Base-by-base conservation (phyloP, 2,329 filamentous ascomycete genomes). In the Pseudogymnoascus sp. region DNA sequence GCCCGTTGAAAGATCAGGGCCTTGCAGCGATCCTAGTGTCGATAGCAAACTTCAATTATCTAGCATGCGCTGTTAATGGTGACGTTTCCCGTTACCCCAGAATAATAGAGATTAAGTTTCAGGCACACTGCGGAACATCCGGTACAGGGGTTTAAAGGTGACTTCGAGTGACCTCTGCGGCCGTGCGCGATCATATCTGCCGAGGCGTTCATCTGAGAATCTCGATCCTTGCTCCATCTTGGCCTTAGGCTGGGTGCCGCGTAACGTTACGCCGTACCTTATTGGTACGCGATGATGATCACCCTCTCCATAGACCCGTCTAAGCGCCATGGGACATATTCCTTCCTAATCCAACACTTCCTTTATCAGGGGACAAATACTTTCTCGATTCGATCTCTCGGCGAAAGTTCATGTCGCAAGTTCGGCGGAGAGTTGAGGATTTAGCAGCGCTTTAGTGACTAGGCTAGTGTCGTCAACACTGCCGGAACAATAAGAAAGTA, bases 261-360 rank as follows among this genome's bases (percentile, higher is more conserved):
- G 45, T 55, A 55, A 55, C 27, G 45, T 55, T 55, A 55, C 45
- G 45, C 45, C 29, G 27, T 31, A 55, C 45, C 45, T 55, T 55
- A 55, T 55, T 55, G 45, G 45, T 29, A 55, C 45, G 45, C 45
- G 45, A 33, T 33, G 45, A 55, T 33, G 45, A 33, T 55, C 45
- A 52, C 45, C 9, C 3, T 7, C 45, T n/a, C 27, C 27, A 55
- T 55, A 33, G 27, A 29, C 4, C 45, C 8, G 27, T 18, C 45
- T 55, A 55, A 55, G 45, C 45, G 45, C 45, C 33, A 55, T 33
- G 45, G 45, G 27, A 55, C n/a, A 15, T 2, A 18, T 15, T 33
- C 27, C 45, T 18, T 55, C 27, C 45, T 10, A 31, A 55, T 55
- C 45, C 5, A 55, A 12, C n/a, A 7, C n/a, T 15, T 55, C 45